Conservation (phyloP, 345 rosid genomes). For the Mangifera indica region DNA sequence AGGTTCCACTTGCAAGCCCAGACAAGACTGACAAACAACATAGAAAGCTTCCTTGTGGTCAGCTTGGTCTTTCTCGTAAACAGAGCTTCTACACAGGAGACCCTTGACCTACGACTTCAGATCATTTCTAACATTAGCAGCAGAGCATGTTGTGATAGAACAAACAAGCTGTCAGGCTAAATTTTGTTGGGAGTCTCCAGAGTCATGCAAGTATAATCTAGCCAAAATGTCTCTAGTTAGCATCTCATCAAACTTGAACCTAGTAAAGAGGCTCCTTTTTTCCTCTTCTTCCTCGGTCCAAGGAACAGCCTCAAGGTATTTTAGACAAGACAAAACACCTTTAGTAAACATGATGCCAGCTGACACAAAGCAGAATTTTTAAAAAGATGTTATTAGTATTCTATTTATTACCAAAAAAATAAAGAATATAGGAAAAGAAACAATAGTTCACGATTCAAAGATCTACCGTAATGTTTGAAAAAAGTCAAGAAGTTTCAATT, state of each 20-base stretch:
- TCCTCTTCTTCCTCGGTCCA: constrained; percentile 99
- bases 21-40: constrained; percentile 53
- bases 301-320: constrained; percentile 89
- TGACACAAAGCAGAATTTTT: constrained; percentile 53
- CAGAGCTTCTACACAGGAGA: constrained; percentile 80
- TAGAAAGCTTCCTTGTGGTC: constrained; percentile 73
- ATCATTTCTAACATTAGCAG: constrained; percentile 74
- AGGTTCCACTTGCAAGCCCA: constrained; percentile 47
- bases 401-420: background rate
- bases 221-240: constrained; percentile 60
- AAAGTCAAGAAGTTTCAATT: background rate
- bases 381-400: constrained; percentile 24
- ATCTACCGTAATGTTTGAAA: background rate
- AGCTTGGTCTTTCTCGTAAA: constrained; percentile 76
- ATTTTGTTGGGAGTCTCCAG: constrained; percentile 43
- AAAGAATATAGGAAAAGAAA: background rate
- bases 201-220: constrained; percentile 46
- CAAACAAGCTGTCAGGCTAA: constrained; percentile 67
- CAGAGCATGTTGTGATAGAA: constrained; percentile 61
- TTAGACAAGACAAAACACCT: constrained; percentile 69
- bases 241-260: constrained; percentile 53
- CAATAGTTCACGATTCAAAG: background rate
- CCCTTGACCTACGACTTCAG: constrained; percentile 76
- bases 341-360: constrained; percentile 64
- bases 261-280: constrained; percentile 57